Conservation (phyloP, 805 yeast genomes). For the Torulaspora franciscae region DNA sequence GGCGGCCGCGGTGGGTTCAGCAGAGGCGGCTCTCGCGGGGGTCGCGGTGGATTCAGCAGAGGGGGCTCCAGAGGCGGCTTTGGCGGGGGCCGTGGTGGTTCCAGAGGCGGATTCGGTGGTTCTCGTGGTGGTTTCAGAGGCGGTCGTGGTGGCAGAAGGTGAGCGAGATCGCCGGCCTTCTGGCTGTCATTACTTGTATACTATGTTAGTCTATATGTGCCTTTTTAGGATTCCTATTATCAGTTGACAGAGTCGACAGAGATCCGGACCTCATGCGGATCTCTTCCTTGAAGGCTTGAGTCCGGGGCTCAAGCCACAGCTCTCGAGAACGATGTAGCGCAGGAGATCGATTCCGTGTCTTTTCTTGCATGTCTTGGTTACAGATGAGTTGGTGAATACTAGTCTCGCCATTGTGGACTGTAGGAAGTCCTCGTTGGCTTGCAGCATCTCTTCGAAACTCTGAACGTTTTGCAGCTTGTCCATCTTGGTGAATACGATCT, state of each 20-base stretch:
- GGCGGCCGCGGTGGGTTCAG: conserved; percentile 46
- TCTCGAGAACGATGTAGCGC: conserved; percentile 46
- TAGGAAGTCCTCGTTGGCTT: conserved; percentile 39
- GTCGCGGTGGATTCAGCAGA: conserved; percentile 38
- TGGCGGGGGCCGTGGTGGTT: conserved; percentile 28
- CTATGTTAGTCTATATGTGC: conserved; percentile 11
- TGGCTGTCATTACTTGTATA: conserved; percentile 13
- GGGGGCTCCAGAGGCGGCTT: conserved; percentile 35
- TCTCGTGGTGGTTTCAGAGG: conserved; percentile 14
- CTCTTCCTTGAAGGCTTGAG: conserved; percentile 19
- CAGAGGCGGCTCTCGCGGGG: conserved; percentile 46
- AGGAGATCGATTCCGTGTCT: conserved; percentile 54
- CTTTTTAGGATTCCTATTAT: neutral
- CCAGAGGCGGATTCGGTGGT: conserved; percentile 17
- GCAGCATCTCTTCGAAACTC: conserved; percentile 39
- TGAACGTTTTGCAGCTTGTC: conserved; percentile 47
- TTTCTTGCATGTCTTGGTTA: conserved; percentile 33
- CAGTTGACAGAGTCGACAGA: neutral
- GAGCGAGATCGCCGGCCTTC: conserved; percentile 7
- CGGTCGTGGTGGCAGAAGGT: conserved; percentile 26
- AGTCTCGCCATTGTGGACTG: conserved; percentile 41
- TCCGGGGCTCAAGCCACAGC: conserved; percentile 41
- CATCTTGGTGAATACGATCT: conserved; percentile 70
- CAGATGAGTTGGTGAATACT: conserved; percentile 49
- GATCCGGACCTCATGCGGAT: conserved; percentile 9